phyloP scores from a whole-genome alignment of 1,284 basidiomycete genomes.

The Apiotrichum sp. region DNA sequence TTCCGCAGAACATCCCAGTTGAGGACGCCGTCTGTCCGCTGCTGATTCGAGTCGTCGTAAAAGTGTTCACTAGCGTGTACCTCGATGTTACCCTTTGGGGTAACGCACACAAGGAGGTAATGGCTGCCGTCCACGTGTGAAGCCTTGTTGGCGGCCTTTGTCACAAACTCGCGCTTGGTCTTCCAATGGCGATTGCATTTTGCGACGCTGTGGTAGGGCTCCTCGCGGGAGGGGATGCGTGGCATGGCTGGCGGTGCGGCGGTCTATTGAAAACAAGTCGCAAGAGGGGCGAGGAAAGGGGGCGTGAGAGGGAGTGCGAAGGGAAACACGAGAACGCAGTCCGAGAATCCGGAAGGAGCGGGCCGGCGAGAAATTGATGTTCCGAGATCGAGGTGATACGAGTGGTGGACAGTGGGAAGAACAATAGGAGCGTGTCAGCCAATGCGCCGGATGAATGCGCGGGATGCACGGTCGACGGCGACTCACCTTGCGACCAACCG shows the following conservation, averaged over 20 bases:
- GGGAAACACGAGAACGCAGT: no score
- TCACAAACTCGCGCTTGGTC: slow-evolving; percentile 52
- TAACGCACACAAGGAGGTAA: slow-evolving; percentile 53
- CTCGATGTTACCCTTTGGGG: slow-evolving; percentile 52
- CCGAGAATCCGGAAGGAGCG: no score
- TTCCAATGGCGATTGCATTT: slow-evolving; percentile 53
- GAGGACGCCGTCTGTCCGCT: slow-evolving; percentile 26
- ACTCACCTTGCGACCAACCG: not conserved
- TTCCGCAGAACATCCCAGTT: slow-evolving; percentile 24
- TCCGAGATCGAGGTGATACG: not conserved
- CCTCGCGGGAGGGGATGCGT: slow-evolving; percentile 51
- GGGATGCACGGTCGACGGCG: not conserved
- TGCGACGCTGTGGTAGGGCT: slow-evolving; percentile 51
- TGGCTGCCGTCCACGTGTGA: slow-evolving; percentile 53
- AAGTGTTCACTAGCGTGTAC: slow-evolving; percentile 50
- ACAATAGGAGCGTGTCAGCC: not conserved
- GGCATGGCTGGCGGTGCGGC: slow-evolving; percentile 41
- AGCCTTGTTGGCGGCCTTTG: slow-evolving; percentile 50
- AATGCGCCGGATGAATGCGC: not conserved
- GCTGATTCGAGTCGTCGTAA: slow-evolving; percentile 31
- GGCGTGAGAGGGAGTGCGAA: not conserved
- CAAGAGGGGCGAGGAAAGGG: not conserved
- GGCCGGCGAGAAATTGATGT: not conserved
- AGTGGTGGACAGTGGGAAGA: not conserved
- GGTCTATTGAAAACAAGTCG: not conserved